These are phyloP conservation scores for Fusarium sp. DNA, from an alignment of 2,329 filamentous ascomycete species.

Conservation along the genomic window DNA sequence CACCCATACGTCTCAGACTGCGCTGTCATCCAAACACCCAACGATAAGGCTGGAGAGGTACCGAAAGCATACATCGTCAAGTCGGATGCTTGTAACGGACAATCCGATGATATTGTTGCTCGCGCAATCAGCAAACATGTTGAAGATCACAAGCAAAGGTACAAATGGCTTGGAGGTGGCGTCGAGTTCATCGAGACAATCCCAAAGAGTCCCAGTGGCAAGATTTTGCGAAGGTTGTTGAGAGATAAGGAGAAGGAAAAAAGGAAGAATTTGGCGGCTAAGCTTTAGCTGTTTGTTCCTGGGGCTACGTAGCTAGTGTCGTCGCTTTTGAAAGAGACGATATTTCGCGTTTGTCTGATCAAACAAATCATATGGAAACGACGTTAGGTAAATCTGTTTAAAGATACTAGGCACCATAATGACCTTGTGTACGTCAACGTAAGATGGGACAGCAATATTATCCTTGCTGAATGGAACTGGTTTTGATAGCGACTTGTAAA, in stretches of 20 bases:
- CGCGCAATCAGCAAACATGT: background rate
- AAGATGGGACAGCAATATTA: background rate
- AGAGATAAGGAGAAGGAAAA: background rate
- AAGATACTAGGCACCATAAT: too few relatives aligned
- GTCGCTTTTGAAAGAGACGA: background rate
- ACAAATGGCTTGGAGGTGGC: background rate
- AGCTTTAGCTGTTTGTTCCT: background rate
- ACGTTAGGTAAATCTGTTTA: background rate
- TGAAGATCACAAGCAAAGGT: background rate
- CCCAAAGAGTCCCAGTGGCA: background rate
- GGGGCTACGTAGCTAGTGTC: background rate
- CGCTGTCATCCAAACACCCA: background rate
- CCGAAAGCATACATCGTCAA: background rate
- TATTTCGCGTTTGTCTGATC: rapidly evolving
- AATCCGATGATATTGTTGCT: rapidly evolving
- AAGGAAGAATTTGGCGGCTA: background rate
- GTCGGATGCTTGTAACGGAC: rapidly evolving
- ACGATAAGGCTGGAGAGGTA: background rate
- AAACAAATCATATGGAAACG: rapidly evolving
- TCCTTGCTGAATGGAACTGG: too few relatives aligned
- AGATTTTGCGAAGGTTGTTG: rapidly evolving
- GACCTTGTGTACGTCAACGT: rapidly evolving
- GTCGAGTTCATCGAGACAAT: background rate
- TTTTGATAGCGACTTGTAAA: too few relatives aligned
- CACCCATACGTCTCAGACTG: background rate